phyloP scores from a whole-genome alignment of 345 rosid genomes.

The Dovyalis caffra region DNA sequence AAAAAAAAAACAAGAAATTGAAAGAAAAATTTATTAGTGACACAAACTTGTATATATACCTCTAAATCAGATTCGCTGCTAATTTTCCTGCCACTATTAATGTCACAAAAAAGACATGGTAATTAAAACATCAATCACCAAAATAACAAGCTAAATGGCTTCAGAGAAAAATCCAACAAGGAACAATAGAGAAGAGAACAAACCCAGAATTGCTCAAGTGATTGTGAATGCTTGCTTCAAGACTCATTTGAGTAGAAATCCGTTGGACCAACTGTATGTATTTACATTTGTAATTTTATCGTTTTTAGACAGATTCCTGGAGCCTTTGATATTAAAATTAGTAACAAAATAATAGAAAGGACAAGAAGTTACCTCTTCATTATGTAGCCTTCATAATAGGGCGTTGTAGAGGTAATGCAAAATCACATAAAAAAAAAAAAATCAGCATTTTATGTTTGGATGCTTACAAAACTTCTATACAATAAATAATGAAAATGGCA shows the following conservation, averaged over 20 bases:
- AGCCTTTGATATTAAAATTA: background rate
- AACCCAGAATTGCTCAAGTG: conserved; percentile 7
- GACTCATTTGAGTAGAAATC: conserved; percentile 7
- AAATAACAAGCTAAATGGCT: background rate
- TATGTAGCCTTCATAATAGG: background rate
- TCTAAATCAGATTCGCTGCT: background rate
- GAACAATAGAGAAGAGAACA: background rate
- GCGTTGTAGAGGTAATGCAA: background rate
- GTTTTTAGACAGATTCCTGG: background rate
- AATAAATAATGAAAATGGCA: background rate
- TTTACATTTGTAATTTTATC: background rate
- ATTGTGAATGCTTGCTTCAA: conserved; percentile 11
- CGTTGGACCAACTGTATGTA: conserved; percentile 10
- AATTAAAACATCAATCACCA: too few species aligned
- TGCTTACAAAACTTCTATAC: background rate
- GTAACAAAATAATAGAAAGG: background rate
- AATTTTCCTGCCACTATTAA: background rate
- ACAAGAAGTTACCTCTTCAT: conserved; percentile 9
- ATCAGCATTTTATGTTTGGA: background rate
- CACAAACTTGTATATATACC: background rate
- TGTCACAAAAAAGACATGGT: background rate
- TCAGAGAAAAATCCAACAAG: background rate
- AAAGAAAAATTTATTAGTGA: background rate
- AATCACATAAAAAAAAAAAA: background rate
- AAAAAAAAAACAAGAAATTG: background rate